Conservation (phyloP, 352 stramenopile species). For the Thalassiosira ordinaria region DNA sequence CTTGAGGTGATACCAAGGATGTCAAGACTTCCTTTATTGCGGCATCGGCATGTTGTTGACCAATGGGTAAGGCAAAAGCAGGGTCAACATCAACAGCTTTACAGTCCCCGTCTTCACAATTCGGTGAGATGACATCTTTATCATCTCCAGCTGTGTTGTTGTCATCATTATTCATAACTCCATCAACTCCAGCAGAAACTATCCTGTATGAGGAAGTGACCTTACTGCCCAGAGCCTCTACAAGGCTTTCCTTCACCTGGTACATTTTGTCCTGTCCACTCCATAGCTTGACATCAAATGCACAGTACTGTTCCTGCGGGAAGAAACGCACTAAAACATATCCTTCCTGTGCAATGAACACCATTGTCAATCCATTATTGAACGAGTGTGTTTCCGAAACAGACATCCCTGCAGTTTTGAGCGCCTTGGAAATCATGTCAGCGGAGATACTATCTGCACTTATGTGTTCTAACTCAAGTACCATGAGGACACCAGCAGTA, state of each 20-base stretch:
- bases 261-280: neutral
- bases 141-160: too few relatives aligned
- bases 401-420: neutral
- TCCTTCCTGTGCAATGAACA: neutral
- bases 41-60: too few relatives aligned
- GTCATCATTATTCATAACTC: too few relatives aligned
- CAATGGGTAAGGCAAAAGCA: too few relatives aligned
- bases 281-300: neutral
- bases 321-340: neutral
- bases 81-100: too few relatives aligned
- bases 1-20: too few relatives aligned
- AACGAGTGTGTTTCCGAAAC: neutral
- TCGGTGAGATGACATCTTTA: too few relatives aligned
- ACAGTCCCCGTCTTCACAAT: too few relatives aligned
- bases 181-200: neutral
- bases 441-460: neutral
- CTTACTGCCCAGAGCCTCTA: neutral
- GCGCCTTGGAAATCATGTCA: neutral
- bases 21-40: too few relatives aligned
- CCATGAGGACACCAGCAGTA: conserved; percentile 79
- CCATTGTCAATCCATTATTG: neutral
- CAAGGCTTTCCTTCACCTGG: neutral
- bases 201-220: neutral
- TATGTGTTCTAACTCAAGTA: conserved; percentile 76
- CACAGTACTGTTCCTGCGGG: neutral